A percentile compares a stretch with the other conserved stretches of the same genome.
Conservation (phyloP, 495 filamentous ascomycete species). For the Oidiodendron maius region DNA sequence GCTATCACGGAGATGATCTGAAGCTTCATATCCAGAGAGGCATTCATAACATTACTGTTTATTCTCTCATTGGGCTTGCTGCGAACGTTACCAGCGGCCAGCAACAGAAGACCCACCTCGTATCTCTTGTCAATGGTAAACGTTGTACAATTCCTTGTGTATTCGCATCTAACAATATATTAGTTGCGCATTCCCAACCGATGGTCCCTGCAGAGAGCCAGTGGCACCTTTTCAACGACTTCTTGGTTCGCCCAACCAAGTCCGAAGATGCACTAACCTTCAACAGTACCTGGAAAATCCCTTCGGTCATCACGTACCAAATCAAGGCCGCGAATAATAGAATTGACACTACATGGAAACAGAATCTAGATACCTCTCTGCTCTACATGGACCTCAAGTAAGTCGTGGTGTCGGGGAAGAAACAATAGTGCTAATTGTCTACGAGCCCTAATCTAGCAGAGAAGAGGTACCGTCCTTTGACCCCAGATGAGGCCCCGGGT, state of each 20-base stretch:
- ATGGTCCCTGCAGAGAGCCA: conserved; percentile 47
- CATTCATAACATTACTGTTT: conserved; percentile 68
- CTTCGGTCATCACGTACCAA: conserved; percentile 82
- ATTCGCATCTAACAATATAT: conserved; percentile 2
- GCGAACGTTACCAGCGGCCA: conserved; percentile 80
- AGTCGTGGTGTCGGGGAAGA: conserved; percentile 15
- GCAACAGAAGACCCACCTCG: conserved; percentile 82
- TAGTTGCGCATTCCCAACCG: conserved; percentile 65
- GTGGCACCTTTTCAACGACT: conserved; percentile 98
- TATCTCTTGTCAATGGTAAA: conserved; percentile 79
- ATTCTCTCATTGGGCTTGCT: conserved; percentile 87
- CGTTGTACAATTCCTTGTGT: background rate
- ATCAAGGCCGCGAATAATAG: conserved; percentile 64
- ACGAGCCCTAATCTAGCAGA: conserved; percentile 28
- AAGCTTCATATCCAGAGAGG: conserved; percentile 58
- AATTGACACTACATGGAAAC: conserved; percentile 82
- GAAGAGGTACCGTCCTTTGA: conserved; percentile 54
- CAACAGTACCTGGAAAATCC: conserved; percentile 83
- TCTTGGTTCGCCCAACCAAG: conserved; percentile 76
- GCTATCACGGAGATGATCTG: conserved; percentile 83
- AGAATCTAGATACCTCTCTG: conserved; percentile 70
- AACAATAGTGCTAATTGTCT: conserved; percentile 4
- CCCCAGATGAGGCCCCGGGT: conserved; percentile 57
- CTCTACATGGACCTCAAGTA: conserved; percentile 74
- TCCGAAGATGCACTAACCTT: conserved; percentile 82